phyloP scores from a whole-genome alignment of 768 basidiomycete species.

The Tremella fuciformis region DNA sequence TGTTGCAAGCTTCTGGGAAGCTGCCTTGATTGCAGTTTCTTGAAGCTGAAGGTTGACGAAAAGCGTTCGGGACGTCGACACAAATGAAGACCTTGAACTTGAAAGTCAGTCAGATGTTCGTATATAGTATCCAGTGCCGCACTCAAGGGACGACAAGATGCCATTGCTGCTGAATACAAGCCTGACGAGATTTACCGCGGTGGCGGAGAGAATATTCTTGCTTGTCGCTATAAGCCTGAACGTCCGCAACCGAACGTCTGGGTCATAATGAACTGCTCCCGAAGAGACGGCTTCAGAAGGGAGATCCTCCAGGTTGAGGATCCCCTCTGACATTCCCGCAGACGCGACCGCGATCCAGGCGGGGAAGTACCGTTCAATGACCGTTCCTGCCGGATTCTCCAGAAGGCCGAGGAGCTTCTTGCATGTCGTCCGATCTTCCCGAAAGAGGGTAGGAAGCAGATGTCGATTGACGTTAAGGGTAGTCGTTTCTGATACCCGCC shows the following conservation, averaged over 20 bases:
- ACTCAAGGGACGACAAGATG: conserved; percentile 30
- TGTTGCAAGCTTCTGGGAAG: neutral
- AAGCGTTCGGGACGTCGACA: conserved; percentile 28
- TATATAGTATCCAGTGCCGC: neutral
- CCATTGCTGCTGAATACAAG: conserved; percentile 25
- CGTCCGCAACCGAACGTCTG: conserved; percentile 30
- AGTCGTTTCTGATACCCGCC: neutral
- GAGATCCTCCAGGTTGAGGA: conserved; percentile 21
- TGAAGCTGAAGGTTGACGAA: conserved; percentile 16
- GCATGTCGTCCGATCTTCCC: conserved; percentile 11
- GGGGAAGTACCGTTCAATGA: conserved; percentile 14
- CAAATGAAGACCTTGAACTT: neutral
- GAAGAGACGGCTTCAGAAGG: conserved; percentile 19
- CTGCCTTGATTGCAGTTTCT: neutral
- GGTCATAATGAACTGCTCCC: conserved; percentile 30
- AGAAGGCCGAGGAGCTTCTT: conserved; percentile 14
- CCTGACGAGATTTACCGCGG: conserved; percentile 23
- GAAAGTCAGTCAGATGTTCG: too few species aligned
- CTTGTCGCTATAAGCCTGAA: conserved; percentile 26
- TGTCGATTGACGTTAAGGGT: conserved; percentile 34
- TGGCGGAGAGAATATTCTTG: conserved; percentile 14
- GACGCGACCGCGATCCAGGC: conserved; percentile 41
- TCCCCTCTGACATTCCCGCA: conserved; percentile 22
- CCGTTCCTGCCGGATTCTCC: neutral
- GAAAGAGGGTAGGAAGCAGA: conserved; percentile 36